Evolutionary conservation across 352 stramenopile species (phyloP), one percentile per base, ranked within the genome.

Genomic region (Pythium guiyangense): DNA sequence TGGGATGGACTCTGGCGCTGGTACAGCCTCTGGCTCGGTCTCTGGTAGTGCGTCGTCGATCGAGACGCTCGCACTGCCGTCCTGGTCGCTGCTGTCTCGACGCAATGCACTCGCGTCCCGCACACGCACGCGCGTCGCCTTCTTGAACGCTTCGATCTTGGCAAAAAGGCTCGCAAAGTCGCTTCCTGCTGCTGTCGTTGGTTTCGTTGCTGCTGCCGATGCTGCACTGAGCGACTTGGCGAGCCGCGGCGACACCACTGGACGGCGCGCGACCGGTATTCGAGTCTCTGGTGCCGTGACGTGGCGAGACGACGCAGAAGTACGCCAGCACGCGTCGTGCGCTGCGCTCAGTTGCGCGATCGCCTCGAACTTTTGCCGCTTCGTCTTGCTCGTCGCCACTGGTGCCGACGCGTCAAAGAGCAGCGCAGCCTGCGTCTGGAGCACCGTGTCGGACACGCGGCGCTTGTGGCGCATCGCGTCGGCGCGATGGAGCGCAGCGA

Each of bases 391-490:
- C 6, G 49, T 54, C 1, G 58, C 69, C 17, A 69, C 54, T 4
- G 74, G 63, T 2, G 60, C 64, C 9, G 29, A 34, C 9, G 29
- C 29, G 29, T 34, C 29, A 34, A 34, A 34, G 64, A 92, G 74
- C 8, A 82, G 69, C 9, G 68, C 67, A 43, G 77, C 88, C 49
- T 92, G 81, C 17, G 71, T 65, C 34, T 82, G 64, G 9, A 88
- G 72, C 17, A 92, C 77, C 3, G 73, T 29, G 49, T 88, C 72
- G 0, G 75, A 71, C 4, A 90, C 70, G 20, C 77, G 79, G 43
- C 88, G 79, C 40, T 83, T 70, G n/a, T 90, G 82, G 46, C 63
- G 48, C 48, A 84, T 64, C n/a, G 62, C 60, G 6, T 84, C 64
- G 4, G 37, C 2, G 66, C 68, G 22, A 66, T 51, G 4, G 71